phyloP scores from a whole-genome alignment of 768 basidiomycete genomes.

The Mycena pura region DNA sequence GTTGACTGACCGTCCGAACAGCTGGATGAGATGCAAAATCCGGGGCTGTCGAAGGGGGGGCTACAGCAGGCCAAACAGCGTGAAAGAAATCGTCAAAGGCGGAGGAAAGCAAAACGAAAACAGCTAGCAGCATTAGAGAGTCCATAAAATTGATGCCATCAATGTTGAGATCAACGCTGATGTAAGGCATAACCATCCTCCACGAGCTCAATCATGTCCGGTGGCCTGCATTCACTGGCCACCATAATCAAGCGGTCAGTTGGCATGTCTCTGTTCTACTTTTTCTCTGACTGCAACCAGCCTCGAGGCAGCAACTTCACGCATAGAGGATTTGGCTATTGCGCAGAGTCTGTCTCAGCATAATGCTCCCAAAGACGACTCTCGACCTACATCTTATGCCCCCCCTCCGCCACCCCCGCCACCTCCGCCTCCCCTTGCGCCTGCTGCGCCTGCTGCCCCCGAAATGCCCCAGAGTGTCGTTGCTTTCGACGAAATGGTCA shows the following conservation, averaged over 20 bases:
- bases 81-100: slow-evolving; percentile 75
- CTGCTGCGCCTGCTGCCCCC: slow-evolving; percentile 39
- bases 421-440: slow-evolving; percentile 43
- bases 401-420: slow-evolving; percentile 43
- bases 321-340: slow-evolving; percentile 88
- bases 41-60: slow-evolving; percentile 76
- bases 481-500: slow-evolving; percentile 76
- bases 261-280: background rate
- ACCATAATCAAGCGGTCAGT: slow-evolving; percentile 84
- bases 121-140: slow-evolving; percentile 37
- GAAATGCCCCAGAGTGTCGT: slow-evolving; percentile 64
- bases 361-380: slow-evolving; percentile 14
- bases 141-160: background rate
- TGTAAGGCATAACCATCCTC: too few relatives aligned
- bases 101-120: slow-evolving; percentile 83
- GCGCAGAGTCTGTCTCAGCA: slow-evolving; percentile 38
- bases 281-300: slow-evolving; percentile 50
- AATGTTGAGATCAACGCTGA: too few relatives aligned
- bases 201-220: slow-evolving; percentile 48
- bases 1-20: slow-evolving; percentile 39
- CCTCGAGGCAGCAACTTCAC: slow-evolving; percentile 90
- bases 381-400: slow-evolving; percentile 32
- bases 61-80: slow-evolving; percentile 73
- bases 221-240: slow-evolving; percentile 74
- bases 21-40: slow-evolving; percentile 77